Conservation (phyloP, 1,139 yeast species). For the Debaryomyces subglobosus region DNA sequence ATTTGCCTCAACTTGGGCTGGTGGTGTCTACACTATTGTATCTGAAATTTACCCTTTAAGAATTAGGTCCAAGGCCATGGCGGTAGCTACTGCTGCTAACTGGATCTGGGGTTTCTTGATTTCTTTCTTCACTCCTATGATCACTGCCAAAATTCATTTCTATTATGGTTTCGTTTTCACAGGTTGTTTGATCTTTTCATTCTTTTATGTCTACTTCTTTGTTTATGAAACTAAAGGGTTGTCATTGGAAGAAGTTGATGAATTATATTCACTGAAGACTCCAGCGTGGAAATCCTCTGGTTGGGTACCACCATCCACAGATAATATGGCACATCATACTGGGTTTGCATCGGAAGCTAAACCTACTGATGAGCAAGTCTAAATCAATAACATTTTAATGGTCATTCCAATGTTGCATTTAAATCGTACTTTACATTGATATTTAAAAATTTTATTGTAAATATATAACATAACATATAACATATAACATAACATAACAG, state of each 20-base stretch:
- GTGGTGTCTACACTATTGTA: conserved; percentile 74
- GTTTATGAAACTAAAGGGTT: conserved; percentile 71
- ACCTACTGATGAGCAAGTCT: conserved; percentile 26
- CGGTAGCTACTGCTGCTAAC: conserved; percentile 73
- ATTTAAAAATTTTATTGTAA: background rate
- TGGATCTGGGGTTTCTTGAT: conserved; percentile 82
- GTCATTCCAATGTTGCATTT: background rate
- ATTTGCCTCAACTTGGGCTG: conserved; percentile 88
- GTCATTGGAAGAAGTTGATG: conserved; percentile 69
- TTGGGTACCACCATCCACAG: conserved; percentile 45
- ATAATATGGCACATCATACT: conserved; percentile 33
- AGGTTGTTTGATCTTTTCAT: conserved; percentile 63
- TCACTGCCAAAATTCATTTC: conserved; percentile 48
- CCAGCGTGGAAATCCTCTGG: conserved; percentile 49
- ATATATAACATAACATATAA: background rate
- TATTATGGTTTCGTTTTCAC: conserved; percentile 76
- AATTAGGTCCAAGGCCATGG: conserved; percentile 78
- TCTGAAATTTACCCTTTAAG: conserved; percentile 81
- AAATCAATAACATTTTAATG: conserved; percentile 1
- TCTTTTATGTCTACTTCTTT: conserved; percentile 56
- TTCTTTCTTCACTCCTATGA: conserved; percentile 73
- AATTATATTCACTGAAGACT: conserved; percentile 52
- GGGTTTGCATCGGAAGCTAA: conserved; percentile 35
- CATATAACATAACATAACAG: background rate
- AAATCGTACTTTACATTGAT: background rate